Base-by-base conservation (phyloP, 1,284 basidiomycete genomes). In the Austroboletus rostrupii region DNA sequence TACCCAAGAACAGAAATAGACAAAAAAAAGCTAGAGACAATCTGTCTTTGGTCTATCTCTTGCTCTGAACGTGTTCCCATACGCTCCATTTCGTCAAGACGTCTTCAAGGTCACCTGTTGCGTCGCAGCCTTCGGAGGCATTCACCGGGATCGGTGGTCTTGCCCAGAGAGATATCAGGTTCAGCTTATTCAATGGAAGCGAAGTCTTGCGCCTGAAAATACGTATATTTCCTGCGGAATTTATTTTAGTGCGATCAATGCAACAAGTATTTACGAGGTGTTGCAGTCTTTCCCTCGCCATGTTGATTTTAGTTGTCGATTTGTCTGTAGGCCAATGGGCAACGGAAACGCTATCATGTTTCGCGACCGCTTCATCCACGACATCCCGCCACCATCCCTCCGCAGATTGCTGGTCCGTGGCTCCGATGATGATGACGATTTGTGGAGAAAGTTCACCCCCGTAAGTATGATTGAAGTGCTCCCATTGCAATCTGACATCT, bases 381-480 rank as follows among this genome's bases (percentile, higher is more conserved):
- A 36, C 26, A 20, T 33, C 19, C 6, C 28, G 49, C 63, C 61
- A 62, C 61, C 61, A 62, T 46, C 51, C 42, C 23, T 53, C 43
- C 21, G 60, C 62, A 3, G 61, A 59, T 20, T 1, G 19, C 31
- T 55, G 56, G 19, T 63, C 50, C 3, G 31, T 43, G 3, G 53
- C 54, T 36, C 64, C 64, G 2, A 55, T 45, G 44, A 66, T 6
- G 16, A 66, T 16, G 14, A 65, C 53, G 14, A 65, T 53, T 19
- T 57, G 64, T 23, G 61, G 64, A 3, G 61, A 59, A 38, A 62
- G 53, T 7, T 65, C 64, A 16, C 61, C 62, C 1, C 62, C 55
- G 14, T 65, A 66, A 19, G 51, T 54, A 39, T 46, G 7, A 19
- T 61, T 52, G 50, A 62, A 62, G 49, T 59, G 37, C 14, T 61